A percentile compares a stretch with the other conserved stretches of the same genome.
Conservation (phyloP, 176 grass and related monocot genomes). For the Cenchrus purpureus region DNA sequence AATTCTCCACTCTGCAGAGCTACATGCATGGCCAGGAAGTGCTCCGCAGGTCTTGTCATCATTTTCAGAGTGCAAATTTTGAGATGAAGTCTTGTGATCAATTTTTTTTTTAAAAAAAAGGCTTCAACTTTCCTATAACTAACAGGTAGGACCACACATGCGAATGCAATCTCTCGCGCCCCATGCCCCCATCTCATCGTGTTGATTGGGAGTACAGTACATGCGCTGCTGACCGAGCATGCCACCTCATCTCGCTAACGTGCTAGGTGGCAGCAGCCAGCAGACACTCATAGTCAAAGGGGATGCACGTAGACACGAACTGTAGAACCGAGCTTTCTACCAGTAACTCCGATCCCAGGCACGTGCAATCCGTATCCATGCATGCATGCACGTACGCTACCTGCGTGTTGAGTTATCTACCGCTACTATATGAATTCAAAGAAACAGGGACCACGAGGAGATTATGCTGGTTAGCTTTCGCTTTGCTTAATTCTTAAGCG, state of each 20-base stretch:
- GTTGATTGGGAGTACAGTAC: background rate
- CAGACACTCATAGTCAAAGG: too few relatives aligned
- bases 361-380: background rate
- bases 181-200: background rate
- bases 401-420: background rate
- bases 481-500: conserved; percentile 25
- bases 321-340: background rate
- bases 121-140: background rate
- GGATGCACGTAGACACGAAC: too few relatives aligned
- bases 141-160: background rate
- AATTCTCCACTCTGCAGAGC: too few relatives aligned
- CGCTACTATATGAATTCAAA: background rate
- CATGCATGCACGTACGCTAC: background rate
- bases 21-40: too few relatives aligned
- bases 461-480: background rate
- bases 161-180: background rate
- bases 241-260: background rate
- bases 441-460: conserved; percentile 1
- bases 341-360: background rate
- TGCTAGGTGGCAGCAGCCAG: background rate
- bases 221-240: background rate
- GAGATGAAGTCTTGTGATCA: too few relatives aligned
- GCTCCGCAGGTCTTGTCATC: too few relatives aligned
- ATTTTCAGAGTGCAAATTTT: too few relatives aligned
- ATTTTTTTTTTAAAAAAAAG: too few relatives aligned